Conservation (phyloP, 768 basidiomycete species). For the Lyophyllum decastes region DNA sequence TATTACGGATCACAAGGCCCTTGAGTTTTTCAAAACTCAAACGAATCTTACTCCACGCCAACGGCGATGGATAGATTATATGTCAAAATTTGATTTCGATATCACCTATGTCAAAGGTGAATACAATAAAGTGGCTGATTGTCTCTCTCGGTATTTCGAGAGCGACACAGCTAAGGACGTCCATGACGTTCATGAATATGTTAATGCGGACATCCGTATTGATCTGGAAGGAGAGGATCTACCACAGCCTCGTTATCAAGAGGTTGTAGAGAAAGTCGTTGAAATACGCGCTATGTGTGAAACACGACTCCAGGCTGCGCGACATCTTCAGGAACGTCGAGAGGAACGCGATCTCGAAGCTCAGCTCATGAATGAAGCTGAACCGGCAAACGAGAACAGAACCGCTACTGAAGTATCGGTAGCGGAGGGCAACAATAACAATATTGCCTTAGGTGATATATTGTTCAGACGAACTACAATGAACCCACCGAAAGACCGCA, state of each 20-base stretch:
- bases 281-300: background rate
- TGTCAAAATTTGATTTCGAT: conserved; percentile 26
- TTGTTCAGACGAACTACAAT: no score
- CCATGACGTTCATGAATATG: background rate
- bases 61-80: conserved; percentile 30
- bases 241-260: no score
- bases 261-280: background rate
- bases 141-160: conserved; percentile 30
- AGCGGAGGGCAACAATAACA: no score
- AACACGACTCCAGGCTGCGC: no score
- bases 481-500: no score
- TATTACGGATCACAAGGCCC: background rate
- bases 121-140: conserved; percentile 24
- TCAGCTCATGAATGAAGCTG: no score
- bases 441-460: no score
- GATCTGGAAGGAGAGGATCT: no score
- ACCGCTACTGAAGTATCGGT: no score
- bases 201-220: background rate
- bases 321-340: no score
- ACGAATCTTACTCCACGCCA: conserved; percentile 17
- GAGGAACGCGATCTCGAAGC: no score
- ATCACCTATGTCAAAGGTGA: conserved; percentile 18
- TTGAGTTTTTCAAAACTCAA: background rate
- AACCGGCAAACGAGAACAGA: no score
- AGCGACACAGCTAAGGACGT: conserved; percentile 18